Percentiles rank a stretch among this genome's conserved stretches.
Evolutionary conservation across 768 basidiomycete species (phyloP).

Genomic region (Chlorophyllum brunneum): DNA sequence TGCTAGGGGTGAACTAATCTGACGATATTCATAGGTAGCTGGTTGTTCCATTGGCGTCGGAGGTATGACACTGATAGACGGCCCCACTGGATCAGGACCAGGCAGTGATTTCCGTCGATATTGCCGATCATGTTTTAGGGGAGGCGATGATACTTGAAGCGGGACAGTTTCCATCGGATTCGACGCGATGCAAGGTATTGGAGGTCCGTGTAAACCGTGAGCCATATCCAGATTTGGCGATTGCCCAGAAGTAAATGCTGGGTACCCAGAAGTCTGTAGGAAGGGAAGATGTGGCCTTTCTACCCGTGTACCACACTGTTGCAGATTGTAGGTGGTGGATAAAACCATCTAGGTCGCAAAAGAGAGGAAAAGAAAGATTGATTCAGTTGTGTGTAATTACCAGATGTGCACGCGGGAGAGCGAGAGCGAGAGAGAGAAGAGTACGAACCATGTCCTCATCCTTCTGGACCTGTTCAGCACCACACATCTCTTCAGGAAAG

Average conservation of each 20-base stretch:
- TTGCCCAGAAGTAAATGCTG: not conserved
- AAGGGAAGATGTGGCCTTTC: constrained; percentile 2
- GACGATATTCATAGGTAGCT: not conserved
- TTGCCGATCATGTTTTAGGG: constrained; percentile 21
- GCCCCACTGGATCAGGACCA: constrained; percentile 1
- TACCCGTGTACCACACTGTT: not conserved
- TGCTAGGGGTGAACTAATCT: not conserved
- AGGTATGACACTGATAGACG: constrained; percentile 12
- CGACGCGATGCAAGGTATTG: not conserved
- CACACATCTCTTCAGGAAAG: constrained; percentile 13
- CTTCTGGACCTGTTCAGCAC: constrained; percentile 14
- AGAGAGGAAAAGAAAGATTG: no score
- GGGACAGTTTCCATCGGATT: not conserved
- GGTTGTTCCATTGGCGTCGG: constrained; percentile 7
- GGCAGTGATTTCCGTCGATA: not conserved
- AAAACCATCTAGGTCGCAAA: not conserved
- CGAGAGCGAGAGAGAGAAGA: constrained; percentile 1
- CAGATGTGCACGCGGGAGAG: not conserved
- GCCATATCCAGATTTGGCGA: not conserved
- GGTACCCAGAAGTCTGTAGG: not conserved
- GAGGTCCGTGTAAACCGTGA: not conserved
- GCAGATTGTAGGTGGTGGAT: not conserved
- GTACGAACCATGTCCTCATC: constrained; percentile 56
- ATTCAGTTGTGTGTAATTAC: not conserved
- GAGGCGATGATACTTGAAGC: constrained; percentile 8